Evolutionary conservation across 345 rosid genomes (phyloP).

Genomic region (Euphorbia lathyris): DNA sequence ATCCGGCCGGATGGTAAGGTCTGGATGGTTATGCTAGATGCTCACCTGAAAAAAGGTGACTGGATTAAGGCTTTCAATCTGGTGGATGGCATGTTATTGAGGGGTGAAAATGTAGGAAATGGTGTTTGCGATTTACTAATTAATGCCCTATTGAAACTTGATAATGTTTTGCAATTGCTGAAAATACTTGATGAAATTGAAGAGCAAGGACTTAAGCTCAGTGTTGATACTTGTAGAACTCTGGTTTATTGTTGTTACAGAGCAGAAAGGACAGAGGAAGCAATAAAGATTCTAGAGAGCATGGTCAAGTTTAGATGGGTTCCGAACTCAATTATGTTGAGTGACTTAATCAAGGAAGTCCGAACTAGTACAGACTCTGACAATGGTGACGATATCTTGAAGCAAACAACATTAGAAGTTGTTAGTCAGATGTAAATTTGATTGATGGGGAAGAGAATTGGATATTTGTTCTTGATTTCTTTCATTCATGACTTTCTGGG

Average conservation of each 20-base stretch:
- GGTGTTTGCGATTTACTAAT: constrained; percentile 25
- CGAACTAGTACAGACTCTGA: constrained; percentile 16
- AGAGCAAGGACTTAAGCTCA: constrained; percentile 43
- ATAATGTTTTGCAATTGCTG: constrained; percentile 20
- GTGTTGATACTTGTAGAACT: constrained; percentile 40
- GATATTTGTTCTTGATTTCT: background rate
- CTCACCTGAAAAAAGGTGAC: constrained; percentile 52
- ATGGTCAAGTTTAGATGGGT: constrained; percentile 50
- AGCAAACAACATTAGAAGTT: constrained; percentile 21
- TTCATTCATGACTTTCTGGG: too few relatives aligned
- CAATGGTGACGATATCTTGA: constrained; percentile 11
- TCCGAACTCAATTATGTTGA: constrained; percentile 38
- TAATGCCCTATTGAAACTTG: constrained; percentile 26
- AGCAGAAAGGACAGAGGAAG: constrained; percentile 44
- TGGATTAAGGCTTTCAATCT: constrained; percentile 40
- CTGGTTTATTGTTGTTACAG: constrained; percentile 44
- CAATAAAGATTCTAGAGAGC: constrained; percentile 46
- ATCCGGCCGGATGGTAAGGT: constrained; percentile 63
- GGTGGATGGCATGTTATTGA: constrained; percentile 45
- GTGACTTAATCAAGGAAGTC: constrained; percentile 23
- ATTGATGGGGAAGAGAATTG: constrained; percentile 12
- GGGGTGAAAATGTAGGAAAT: constrained; percentile 37
- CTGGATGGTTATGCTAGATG: constrained; percentile 48
- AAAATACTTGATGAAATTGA: constrained; percentile 35
- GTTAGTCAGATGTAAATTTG: constrained; percentile 20